phyloP scores from a whole-genome alignment of 2,329 filamentous ascomycete genomes.

The Beauveria sp. region DNA sequence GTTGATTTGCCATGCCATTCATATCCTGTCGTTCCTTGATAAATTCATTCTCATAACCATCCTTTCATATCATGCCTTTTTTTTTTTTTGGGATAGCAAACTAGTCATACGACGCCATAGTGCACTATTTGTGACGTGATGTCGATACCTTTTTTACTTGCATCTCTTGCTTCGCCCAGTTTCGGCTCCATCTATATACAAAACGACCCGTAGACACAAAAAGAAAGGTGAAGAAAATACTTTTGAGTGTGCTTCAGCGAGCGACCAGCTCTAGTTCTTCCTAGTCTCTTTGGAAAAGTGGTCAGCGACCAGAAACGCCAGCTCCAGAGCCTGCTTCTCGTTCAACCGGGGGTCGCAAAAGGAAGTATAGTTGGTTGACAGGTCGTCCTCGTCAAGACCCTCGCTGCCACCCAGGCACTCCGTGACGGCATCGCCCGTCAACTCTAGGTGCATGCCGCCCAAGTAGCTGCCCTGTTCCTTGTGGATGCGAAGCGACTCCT shows the following conservation, averaged over 20 bases:
- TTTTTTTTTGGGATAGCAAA: neutral
- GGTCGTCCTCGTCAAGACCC: constrained; percentile 76
- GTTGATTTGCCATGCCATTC: no score
- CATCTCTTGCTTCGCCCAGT: constrained; percentile 7
- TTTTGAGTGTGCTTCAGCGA: neutral
- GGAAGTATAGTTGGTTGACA: constrained; percentile 86
- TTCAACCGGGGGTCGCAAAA: constrained; percentile 88
- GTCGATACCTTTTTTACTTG: neutral
- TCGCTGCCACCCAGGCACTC: constrained; percentile 91
- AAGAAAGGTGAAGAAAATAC: neutral
- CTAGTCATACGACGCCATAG: neutral
- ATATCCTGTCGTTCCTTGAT: no score
- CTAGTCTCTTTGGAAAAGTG: constrained; percentile 49
- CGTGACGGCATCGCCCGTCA: constrained; percentile 93
- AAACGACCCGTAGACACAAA: neutral
- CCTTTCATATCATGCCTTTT: no score
- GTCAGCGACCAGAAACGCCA: constrained; percentile 88
- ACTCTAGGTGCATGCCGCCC: constrained; percentile 87
- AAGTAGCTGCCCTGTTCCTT: constrained; percentile 76
- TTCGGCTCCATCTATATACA: neutral
- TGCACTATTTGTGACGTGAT: neutral
- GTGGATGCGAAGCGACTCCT: constrained; percentile 77
- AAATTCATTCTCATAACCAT: no score
- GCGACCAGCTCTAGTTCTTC: constrained; percentile 2
- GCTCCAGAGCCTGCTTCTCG: constrained; percentile 93